phyloP scores from a whole-genome alignment of 2,329 filamentous ascomycete genomes.

The Pestalotiopsis sp. region DNA sequence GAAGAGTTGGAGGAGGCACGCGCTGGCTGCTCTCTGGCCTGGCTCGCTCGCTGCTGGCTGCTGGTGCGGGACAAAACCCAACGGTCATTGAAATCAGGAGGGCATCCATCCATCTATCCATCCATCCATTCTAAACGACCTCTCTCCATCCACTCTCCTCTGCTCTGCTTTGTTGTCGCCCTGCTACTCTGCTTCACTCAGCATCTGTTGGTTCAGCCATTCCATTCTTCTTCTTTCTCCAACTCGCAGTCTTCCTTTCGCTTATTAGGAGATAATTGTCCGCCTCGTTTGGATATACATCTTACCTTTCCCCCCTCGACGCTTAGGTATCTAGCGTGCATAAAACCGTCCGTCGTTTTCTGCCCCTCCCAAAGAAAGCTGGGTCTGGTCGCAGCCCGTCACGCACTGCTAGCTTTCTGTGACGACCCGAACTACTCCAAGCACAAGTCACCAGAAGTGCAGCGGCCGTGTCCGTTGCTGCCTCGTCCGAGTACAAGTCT shows the following conservation, averaged over 20 bases:
- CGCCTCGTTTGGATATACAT: not conserved
- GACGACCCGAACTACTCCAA: conserved; percentile 14
- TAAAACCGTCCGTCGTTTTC: not conserved
- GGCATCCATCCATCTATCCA: not conserved
- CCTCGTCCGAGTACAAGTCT: conserved; percentile 19
- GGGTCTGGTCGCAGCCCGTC: not conserved
- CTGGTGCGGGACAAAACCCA: conserved; percentile 11
- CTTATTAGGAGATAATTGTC: not conserved
- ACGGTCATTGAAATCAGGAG: conserved; percentile 7
- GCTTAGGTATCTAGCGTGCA: not conserved
- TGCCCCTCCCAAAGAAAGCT: not conserved
- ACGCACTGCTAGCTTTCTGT: not conserved
- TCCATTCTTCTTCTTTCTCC: conserved; percentile 15
- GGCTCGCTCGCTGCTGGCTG: not conserved
- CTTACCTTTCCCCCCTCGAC: not conserved
- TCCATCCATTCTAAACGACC: not conserved
- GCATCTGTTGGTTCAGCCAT: not conserved
- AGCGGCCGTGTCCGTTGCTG: conserved; percentile 12
- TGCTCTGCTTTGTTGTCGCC: not conserved
- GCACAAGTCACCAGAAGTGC: conserved; percentile 16
- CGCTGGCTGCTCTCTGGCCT: not conserved
- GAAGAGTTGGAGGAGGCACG: not conserved
- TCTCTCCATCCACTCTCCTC: not conserved
- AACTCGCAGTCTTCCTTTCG: conserved; percentile 15
- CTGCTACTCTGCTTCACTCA: not conserved